Conservation (phyloP, 2,329 filamentous ascomycete genomes). For the Trichoderma atrobrunneum region DNA sequence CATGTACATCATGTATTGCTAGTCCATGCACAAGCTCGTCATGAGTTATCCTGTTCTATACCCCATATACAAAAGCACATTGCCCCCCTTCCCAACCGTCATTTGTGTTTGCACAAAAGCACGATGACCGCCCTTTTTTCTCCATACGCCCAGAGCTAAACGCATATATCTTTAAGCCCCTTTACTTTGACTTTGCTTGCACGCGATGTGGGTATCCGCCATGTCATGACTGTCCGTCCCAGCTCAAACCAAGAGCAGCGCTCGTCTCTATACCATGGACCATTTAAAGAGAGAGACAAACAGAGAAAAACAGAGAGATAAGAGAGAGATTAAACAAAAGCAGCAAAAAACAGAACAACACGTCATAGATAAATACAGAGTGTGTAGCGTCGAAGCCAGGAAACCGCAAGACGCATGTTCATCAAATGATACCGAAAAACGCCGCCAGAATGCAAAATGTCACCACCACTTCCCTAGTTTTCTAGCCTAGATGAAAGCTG, state of each 20-base stretch:
- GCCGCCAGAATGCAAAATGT: conserved; percentile 6
- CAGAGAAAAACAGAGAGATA: not conserved
- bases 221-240: conserved; percentile 10
- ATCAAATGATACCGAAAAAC: conserved; percentile 1
- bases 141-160: not conserved
- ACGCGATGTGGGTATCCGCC: not conserved
- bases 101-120: not conserved
- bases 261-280: not conserved
- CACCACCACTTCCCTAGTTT: not conserved
- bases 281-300: not conserved
- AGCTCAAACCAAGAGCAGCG: not conserved
- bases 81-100: not conserved
- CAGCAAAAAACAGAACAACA: not conserved
- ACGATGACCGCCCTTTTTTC: not conserved
- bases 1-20: conserved; percentile 17
- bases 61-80: conserved; percentile 6
- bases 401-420: not conserved
- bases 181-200: not conserved
- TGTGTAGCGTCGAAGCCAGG: not conserved
- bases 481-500: conserved; percentile 1
- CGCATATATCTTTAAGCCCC: not conserved
- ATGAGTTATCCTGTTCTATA: not conserved
- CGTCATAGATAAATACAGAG: not conserved
- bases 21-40: conserved; percentile 9
- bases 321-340: not conserved